Evolutionary conservation across 2,329 filamentous ascomycete genomes (phyloP), one percentile per base, ranked within the genome.

Genomic region (Nemania abortiva): DNA sequence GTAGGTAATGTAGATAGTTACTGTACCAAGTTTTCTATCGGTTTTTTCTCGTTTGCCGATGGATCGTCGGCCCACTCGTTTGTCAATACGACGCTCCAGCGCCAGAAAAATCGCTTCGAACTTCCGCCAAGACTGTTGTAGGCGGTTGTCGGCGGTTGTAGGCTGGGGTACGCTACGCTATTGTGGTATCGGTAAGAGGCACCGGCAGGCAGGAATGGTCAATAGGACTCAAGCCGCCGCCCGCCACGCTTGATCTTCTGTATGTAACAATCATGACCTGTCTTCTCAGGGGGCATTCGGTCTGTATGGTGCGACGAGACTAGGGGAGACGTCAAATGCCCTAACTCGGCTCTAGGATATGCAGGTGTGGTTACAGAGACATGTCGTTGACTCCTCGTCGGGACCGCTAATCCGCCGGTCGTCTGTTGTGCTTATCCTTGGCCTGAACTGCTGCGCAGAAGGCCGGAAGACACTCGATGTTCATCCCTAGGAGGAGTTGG

Each of bases 281-380:
- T 37, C 42, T 37, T 58, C 56, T 59, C 49, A 47, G 50, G 24
- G 22, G 53, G 3, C 7, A 47, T 6, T 42, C 13, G 57, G 49
- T 34, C 31, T 34, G 31, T 68, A 60, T 37, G 11, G 45, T 61
- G 56, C 56, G 54, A 59, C 39, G 39, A 42, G 61, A 39, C 53
- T 22, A 31, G n/a, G 27, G 53, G 57, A 60, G 57, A 60, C 37
- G 59, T 70, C 47, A 60, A 53, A 55, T 56, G 37, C 20, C n/a
- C 34, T 62, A 13, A 29, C 10, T 66, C 63, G 59, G 63, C 59
- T 68, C 57, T 58, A 47, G 27, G 39, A 59, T 56, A 66, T 65
- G 62, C 62, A 58, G 55, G 66, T 66, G 63, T 71, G 69, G 66
- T 66, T 68, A 59, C 68, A 68, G 54, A 63, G 62, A 49, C 45